Percentiles rank a stretch among this genome's conserved stretches.
Evolutionary conservation across 495 filamentous ascomycete genomes (phyloP).

Genomic region (Penicillium angulare): DNA sequence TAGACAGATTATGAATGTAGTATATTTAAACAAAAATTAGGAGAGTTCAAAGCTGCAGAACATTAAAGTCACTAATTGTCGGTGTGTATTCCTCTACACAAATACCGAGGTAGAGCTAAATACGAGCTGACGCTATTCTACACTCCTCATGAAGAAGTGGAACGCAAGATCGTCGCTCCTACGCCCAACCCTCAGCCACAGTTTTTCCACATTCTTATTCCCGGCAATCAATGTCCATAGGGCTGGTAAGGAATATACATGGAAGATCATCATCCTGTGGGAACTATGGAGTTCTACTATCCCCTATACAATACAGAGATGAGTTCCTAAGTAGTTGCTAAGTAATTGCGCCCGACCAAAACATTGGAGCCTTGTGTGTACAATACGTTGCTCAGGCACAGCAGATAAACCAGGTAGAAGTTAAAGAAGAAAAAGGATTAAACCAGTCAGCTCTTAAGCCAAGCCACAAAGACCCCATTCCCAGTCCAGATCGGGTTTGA

Average conservation of each 20-base stretch:
- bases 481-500: not conserved
- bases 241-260: slow-evolving; percentile 7
- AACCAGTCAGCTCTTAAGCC: not conserved
- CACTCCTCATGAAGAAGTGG: too few species aligned
- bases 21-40: too few species aligned
- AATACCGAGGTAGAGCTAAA: too few species aligned
- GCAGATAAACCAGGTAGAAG: not conserved
- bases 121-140: not conserved
- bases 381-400: too few species aligned
- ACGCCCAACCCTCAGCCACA: not conserved
- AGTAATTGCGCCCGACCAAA: too few species aligned
- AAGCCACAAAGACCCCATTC: not conserved
- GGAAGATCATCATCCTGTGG: not conserved
- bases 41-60: too few species aligned
- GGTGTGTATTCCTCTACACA: too few species aligned
- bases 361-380: slow-evolving; percentile 10
- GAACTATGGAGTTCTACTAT: not conserved
- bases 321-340: not conserved
- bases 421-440: not conserved
- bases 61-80: too few species aligned
- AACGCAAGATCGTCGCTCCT: too few species aligned
- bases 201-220: not conserved
- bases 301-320: not conserved
- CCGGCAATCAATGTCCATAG: not conserved
- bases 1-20: too few species aligned